Conservation (phyloP, 257 asterid genomes). For the Capsicum chinense region DNA sequence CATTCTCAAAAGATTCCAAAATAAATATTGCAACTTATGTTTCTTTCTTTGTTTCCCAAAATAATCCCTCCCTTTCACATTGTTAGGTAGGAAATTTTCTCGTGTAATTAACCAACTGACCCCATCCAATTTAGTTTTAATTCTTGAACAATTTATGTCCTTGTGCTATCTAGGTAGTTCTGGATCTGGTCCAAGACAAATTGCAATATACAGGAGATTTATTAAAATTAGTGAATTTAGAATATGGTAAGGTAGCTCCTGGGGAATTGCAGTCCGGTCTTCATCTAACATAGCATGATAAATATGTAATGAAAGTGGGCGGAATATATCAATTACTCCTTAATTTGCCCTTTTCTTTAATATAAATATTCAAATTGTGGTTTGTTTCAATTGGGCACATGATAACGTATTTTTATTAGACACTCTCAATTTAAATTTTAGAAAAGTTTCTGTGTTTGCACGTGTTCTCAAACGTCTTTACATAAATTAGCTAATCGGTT, state of each 20-base stretch:
- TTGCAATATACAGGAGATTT: not conserved
- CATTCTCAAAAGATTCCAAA: slow-evolving; percentile 25
- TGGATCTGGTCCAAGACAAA: not conserved
- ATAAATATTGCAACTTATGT: not conserved
- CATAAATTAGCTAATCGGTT: not conserved
- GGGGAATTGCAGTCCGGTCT: not conserved
- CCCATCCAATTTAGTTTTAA: slow-evolving; percentile 23
- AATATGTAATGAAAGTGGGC: not conserved
- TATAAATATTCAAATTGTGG: not conserved
- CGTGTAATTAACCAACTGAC: not conserved
- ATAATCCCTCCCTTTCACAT: slow-evolving; percentile 3
- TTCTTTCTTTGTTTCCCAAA: not conserved
- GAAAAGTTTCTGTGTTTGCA: not conserved
- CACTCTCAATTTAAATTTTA: not conserved
- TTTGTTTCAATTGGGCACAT: not conserved
- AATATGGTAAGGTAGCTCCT: not conserved
- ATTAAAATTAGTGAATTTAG: not conserved
- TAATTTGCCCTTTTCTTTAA: not conserved
- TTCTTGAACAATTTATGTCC: not conserved
- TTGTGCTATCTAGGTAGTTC: not conserved
- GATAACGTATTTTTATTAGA: not conserved
- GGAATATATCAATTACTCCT: not conserved
- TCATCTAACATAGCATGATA: not conserved
- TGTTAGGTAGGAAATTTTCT: slow-evolving; percentile 16
- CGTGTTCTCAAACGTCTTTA: not conserved